Conservation (phyloP, 2,329 filamentous ascomycete species). For the Juglanconis juglandina region DNA sequence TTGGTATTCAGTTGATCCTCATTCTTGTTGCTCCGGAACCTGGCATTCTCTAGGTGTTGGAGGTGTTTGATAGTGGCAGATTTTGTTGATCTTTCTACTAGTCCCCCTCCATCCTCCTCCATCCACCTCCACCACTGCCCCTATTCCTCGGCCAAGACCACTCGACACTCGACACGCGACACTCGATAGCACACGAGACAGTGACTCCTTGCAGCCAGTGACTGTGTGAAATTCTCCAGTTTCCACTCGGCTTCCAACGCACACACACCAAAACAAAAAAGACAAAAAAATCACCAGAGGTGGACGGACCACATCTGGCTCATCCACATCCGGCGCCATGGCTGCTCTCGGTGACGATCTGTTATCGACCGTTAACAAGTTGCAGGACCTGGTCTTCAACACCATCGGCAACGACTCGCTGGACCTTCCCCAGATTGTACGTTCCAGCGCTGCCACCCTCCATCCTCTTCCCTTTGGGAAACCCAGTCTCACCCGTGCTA, state of each 20-base stretch:
- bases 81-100: constrained; percentile 11
- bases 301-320: background rate
- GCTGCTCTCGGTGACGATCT: constrained; percentile 93
- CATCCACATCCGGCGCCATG: constrained; percentile 52
- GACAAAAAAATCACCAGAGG: background rate
- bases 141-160: background rate
- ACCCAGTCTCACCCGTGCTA: constrained; percentile 21
- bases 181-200: constrained; percentile 11
- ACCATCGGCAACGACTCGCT: constrained; percentile 98
- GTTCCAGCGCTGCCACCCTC: constrained; percentile 28
- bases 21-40: background rate
- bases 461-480: background rate
- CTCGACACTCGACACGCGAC: background rate
- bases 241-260: background rate
- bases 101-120: background rate
- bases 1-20: background rate
- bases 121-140: background rate
- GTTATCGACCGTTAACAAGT: constrained; percentile 92
- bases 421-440: constrained; percentile 95
- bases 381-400: constrained; percentile 98
- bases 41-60: background rate
- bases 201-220: background rate
- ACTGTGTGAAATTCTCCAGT: background rate
- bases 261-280: too few species aligned
- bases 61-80: constrained; percentile 11